Percentiles rank a stretch among this genome's conserved stretches.
Evolutionary conservation across 257 asterid species (phyloP).

Genomic region (Salvia rosmarinus): DNA sequence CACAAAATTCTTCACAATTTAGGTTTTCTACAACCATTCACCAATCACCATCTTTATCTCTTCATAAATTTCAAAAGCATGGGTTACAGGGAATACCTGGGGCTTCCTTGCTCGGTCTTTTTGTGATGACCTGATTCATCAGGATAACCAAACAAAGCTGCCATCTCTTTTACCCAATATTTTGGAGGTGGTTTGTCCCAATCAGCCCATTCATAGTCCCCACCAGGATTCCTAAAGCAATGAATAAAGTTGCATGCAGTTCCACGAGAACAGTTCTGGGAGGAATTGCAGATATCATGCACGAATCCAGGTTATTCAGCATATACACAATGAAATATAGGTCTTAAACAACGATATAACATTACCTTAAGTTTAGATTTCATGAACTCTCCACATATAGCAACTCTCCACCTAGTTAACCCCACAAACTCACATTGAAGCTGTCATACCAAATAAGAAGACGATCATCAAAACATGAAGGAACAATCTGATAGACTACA

Average conservation of each 20-base stretch:
- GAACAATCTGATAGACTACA: conserved; percentile 28
- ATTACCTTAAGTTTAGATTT: conserved; percentile 77
- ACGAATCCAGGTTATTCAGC: conserved; percentile 22
- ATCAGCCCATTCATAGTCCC: conserved; percentile 99
- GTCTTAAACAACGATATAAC: neutral
- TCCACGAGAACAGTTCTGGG: conserved; percentile 89
- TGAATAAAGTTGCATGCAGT: conserved; percentile 92
- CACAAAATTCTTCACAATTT: neutral
- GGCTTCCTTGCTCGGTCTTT: conserved; percentile 48
- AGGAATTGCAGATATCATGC: conserved; percentile 33
- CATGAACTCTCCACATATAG: conserved; percentile 96
- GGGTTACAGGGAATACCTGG: conserved; percentile 44
- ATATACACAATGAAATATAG: neutral
- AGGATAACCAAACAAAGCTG: conserved; percentile 77
- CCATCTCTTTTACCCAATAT: conserved; percentile 80
- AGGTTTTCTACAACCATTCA: neutral
- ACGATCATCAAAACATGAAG: conserved; percentile 20
- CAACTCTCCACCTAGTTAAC: conserved; percentile 89
- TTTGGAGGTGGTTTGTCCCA: conserved; percentile 94
- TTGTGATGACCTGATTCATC: conserved; percentile 49
- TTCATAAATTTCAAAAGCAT: neutral
- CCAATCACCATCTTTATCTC: neutral
- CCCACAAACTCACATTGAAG: conserved; percentile 82
- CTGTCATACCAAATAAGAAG: conserved; percentile 42
- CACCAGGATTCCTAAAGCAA: conserved; percentile 90